These are phyloP conservation scores for Cladosporium colombiae DNA, from an alignment of 2,329 filamentous ascomycete genomes.

Conservation along the genomic window DNA sequence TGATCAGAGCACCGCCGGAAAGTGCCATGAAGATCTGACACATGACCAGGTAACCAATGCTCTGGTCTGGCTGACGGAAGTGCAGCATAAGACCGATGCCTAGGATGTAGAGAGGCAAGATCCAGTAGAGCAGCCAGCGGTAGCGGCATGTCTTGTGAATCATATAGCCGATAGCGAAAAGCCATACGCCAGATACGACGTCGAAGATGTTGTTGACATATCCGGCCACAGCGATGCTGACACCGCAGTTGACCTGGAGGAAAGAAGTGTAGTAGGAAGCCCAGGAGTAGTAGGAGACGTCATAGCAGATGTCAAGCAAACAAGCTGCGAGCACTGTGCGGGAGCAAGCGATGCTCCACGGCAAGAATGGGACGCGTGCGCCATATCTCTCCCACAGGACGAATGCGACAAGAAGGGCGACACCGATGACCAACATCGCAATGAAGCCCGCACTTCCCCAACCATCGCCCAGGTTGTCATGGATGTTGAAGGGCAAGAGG, in stretches of 20 bases:
- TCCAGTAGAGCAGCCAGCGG: constrained; percentile 42
- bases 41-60: constrained; percentile 55
- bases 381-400: constrained; percentile 42
- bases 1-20: constrained; percentile 58
- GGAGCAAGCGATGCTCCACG: constrained; percentile 50
- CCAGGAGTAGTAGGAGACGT: constrained; percentile 39
- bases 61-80: constrained; percentile 40
- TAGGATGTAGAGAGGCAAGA: constrained; percentile 39
- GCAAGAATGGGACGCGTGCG: constrained; percentile 44
- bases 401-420: constrained; percentile 41
- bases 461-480: constrained; percentile 32
- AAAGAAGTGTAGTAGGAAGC: constrained; percentile 45
- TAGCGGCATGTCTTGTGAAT: constrained; percentile 54
- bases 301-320: constrained; percentile 45
- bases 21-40: constrained; percentile 61
- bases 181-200: constrained; percentile 46
- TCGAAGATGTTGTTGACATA: constrained; percentile 39
- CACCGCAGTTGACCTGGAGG: constrained; percentile 42
- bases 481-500: constrained; percentile 65
- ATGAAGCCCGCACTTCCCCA: constrained; percentile 44
- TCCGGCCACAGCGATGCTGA: constrained; percentile 29
- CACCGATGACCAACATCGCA: constrained; percentile 42
- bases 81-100: constrained; percentile 40
- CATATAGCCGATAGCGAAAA: constrained; percentile 49
- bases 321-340: constrained; percentile 57